Evolutionary conservation across 1,284 basidiomycete genomes (phyloP), one percentile per base, ranked within the genome.

Genomic region (Earliella scabrosa): DNA sequence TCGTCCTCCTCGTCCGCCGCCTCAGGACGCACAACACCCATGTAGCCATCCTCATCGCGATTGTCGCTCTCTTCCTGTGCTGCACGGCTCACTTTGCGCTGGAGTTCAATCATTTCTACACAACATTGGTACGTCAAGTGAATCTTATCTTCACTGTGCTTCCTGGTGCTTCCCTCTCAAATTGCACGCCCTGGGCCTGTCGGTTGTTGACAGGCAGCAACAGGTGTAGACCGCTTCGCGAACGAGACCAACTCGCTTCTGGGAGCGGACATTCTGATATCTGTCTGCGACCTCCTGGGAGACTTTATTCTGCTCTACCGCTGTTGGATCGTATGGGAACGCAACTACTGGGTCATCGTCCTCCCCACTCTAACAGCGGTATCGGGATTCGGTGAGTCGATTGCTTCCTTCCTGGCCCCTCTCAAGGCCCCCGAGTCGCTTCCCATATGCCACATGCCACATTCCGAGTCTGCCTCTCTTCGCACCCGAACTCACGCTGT

Each of bases 221-320:
- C 44, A 4, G 59, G 62, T 16, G 57, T 59, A 9, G 18, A 23
- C 4, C 41, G 47, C 6, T 74, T 61, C 55, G 61, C 73, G 7
- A 56, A 64, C 35, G 73, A 75, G 60, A 76, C 72, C 0, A 52
- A 36, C n/a, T 23, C 31, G 21, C 66, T 74, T 44, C 29, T 64
- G 1, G 73, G 53, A 2, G 73, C 65, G 5, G 72, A 74, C 60
- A 53, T 70, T n/a, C 54, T 76, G 34, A 66, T 77, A 48, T 76
- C 73, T 1, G 55, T 75, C 38, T 69, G 69, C 1, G 75, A 75
- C 63, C 65, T 77, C 34, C 36, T 77, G 14, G 73, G 73, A 4
- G 73, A 77, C 51, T 34, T 70, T 41, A 52, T 71, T 27, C 70
- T 77, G 39, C 57, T 77, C 13, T 77, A 75, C 44, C 76, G 75